Conservation (phyloP, 2,329 filamentous ascomycete genomes). For the Cytospora leucostoma region DNA sequence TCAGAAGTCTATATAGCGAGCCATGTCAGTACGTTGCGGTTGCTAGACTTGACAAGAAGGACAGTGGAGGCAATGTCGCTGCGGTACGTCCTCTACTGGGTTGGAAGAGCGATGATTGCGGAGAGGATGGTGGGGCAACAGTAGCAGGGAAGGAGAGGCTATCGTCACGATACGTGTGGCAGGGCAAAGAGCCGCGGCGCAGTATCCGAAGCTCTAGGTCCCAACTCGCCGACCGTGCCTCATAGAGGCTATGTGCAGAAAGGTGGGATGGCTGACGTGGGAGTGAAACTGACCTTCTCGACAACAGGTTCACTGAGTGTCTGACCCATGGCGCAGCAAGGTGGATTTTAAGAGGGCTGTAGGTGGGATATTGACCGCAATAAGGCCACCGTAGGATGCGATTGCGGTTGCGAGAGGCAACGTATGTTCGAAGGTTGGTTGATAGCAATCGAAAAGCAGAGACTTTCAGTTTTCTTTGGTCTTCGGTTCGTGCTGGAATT, state of each 20-base stretch:
- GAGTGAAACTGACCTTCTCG: constrained; percentile 77
- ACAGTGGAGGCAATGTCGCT: not conserved
- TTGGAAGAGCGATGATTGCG: not conserved
- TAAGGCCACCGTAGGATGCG: constrained; percentile 22
- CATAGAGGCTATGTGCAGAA: not conserved
- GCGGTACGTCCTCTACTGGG: not conserved
- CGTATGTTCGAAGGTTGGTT: constrained; percentile 7
- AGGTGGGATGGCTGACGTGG: constrained; percentile 1
- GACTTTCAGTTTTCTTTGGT: constrained; percentile 19
- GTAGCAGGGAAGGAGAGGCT: constrained; percentile 11
- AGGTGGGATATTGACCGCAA: constrained; percentile 15
- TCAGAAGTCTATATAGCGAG: constrained; percentile 69
- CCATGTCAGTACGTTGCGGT: constrained; percentile 34
- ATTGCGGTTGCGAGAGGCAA: constrained; percentile 10
- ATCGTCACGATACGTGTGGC: not conserved
- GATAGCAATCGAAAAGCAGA: constrained; percentile 17
- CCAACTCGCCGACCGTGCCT: not conserved
- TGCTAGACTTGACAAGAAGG: constrained; percentile 1
- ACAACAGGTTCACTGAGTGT: constrained; percentile 98
- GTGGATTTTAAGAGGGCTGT: not conserved
- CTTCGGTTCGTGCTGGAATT: not conserved
- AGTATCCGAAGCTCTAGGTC: not conserved
- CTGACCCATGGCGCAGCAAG: constrained; percentile 76
- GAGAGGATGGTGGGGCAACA: not conserved
- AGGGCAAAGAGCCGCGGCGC: not conserved